phyloP scores from a whole-genome alignment of 1,284 basidiomycete species.

The Cryptococcus maquisensis region DNA sequence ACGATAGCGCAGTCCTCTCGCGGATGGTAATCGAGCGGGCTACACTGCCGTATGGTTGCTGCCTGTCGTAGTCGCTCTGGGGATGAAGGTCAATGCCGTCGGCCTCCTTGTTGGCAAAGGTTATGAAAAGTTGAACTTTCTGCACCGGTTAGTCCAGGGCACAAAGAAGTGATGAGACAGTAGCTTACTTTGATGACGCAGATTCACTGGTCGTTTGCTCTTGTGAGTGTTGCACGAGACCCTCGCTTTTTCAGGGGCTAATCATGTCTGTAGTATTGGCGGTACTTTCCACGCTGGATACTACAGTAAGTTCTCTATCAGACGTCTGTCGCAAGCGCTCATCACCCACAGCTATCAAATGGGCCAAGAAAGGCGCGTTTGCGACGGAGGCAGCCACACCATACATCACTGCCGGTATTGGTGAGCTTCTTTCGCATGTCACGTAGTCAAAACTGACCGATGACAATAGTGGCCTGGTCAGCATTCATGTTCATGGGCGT shows the following conservation, averaged over 20 bases:
- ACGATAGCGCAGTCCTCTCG: constrained; percentile 1
- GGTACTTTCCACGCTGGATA: constrained; percentile 7
- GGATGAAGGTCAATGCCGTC: constrained; percentile 6
- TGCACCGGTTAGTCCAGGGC: constrained; percentile 5
- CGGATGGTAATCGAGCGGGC: constrained; percentile 1
- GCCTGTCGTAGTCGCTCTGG: constrained; percentile 5
- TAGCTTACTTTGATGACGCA: not conserved
- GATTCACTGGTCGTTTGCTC: constrained; percentile 5
- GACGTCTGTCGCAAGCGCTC: not conserved
- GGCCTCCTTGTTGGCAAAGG: constrained; percentile 8
- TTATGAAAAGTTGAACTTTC: constrained; percentile 8
- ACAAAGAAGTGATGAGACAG: not conserved
- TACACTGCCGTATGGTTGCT: constrained; percentile 4
- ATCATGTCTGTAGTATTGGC: not conserved
- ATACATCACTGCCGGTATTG: constrained; percentile 7
- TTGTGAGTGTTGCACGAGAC: not conserved
- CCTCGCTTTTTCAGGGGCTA: not conserved
- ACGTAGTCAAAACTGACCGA: no score
- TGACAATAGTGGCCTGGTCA: constrained; percentile 19
- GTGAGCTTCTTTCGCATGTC: not conserved
- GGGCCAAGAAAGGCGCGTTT: constrained; percentile 5
- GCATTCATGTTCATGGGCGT: constrained; percentile 31
- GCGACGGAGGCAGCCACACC: not conserved
- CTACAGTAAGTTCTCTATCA: constrained; percentile 1
- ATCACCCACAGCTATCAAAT: constrained; percentile 5